Percentiles rank a stretch among this genome's conserved stretches.
Conservation (phyloP, 345 rosid genomes). For the Linum lewisii region DNA sequence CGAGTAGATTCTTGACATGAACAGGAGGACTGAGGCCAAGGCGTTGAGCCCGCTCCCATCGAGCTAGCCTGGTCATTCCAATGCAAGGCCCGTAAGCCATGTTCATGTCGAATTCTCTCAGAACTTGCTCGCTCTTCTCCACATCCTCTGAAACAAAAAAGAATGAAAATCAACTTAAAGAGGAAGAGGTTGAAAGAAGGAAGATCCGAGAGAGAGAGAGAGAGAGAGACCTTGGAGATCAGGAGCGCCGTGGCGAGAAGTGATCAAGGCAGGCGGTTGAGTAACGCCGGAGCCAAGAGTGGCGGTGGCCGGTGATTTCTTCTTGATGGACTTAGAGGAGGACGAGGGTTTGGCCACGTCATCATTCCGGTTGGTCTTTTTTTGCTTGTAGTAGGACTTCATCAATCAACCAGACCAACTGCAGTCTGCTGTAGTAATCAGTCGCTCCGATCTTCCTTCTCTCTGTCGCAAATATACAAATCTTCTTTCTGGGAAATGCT, state of each 20-base stretch:
- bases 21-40: conserved; percentile 58
- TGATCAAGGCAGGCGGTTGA: conserved; percentile 40
- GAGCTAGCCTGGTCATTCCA: conserved; percentile 54
- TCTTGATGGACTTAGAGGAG: conserved; percentile 21
- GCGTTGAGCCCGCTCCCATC: conserved; percentile 72
- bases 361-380: conserved; percentile 20
- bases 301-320: conserved; percentile 30
- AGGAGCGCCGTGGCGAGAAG: conserved; percentile 34
- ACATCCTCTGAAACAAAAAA: conserved; percentile 29
- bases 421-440: conserved; percentile 30
- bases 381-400: conserved; percentile 26
- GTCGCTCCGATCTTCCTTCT: not conserved
- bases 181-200: not conserved
- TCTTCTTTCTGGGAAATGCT: not conserved
- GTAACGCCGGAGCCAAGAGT: conserved; percentile 32
- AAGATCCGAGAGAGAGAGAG: not conserved
- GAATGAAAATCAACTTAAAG: not conserved
- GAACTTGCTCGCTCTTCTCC: conserved; percentile 33
- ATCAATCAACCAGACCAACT: conserved; percentile 35
- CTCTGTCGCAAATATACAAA: not conserved
- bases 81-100: conserved; percentile 75
- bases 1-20: conserved; percentile 41
- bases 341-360: conserved; percentile 27
- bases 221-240: conserved; percentile 36
- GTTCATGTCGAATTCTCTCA: conserved; percentile 78